These are phyloP conservation scores for Dryas octopetala DNA, from an alignment of 306 rosid species.

Conservation along the genomic window DNA sequence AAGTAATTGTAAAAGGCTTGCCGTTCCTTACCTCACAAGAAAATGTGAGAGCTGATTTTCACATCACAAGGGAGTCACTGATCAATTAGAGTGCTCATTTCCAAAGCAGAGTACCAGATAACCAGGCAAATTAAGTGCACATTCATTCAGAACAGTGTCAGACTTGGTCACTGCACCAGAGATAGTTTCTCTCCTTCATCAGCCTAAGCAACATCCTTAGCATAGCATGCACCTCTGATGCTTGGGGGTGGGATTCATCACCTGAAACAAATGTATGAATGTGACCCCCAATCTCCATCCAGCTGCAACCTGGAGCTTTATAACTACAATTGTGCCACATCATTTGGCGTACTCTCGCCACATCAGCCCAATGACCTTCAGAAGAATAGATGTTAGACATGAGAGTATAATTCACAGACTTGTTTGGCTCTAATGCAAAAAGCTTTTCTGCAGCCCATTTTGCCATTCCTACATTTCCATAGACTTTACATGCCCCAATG, in stretches of 20 bases:
- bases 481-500: conserved; percentile 66
- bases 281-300: conserved; percentile 57
- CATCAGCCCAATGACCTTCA: conserved; percentile 61
- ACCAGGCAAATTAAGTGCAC: background rate
- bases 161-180: background rate
- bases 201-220: conserved; percentile 40
- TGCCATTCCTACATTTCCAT: conserved; percentile 51
- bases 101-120: background rate
- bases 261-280: conserved; percentile 53
- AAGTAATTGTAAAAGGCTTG: background rate
- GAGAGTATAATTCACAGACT: conserved; percentile 50
- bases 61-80: background rate
- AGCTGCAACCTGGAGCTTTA: conserved; percentile 64
- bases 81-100: background rate
- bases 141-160: conserved; percentile 1
- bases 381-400: conserved; percentile 68
- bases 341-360: conserved; percentile 48
- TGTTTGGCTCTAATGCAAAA: conserved; percentile 49
- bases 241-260: conserved; percentile 49
- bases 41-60: background rate
- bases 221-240: conserved; percentile 37
- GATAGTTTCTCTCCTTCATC: conserved; percentile 39
- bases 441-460: conserved; percentile 65
- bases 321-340: conserved; percentile 39
- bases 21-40: background rate